These are phyloP conservation scores for Nemania bipapillata DNA, from an alignment of 2,329 filamentous ascomycete species.

Conservation along the genomic window DNA sequence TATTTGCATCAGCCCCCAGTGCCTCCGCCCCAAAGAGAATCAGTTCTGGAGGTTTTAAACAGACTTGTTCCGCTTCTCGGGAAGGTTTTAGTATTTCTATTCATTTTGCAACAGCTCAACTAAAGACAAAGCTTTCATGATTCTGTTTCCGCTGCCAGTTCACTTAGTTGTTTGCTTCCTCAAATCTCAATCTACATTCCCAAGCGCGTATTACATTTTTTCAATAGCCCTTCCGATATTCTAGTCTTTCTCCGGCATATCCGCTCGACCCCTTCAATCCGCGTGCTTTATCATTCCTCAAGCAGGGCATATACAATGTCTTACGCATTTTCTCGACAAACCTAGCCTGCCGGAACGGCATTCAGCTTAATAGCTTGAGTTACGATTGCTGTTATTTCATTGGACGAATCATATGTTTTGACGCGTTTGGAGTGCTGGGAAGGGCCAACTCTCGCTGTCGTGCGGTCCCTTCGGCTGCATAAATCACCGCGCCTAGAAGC, in stretches of 20 bases:
- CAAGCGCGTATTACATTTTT: not conserved
- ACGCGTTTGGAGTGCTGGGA: not conserved
- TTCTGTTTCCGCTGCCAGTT: not conserved
- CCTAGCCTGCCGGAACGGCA: not conserved
- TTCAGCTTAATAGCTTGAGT: not conserved
- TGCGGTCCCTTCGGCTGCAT: conserved; percentile 12
- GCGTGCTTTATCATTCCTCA: not conserved
- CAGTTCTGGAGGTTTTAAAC: no score
- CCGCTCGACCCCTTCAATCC: not conserved
- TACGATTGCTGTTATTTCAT: not conserved
- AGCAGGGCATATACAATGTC: not conserved
- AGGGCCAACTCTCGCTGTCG: not conserved
- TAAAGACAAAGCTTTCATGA: not conserved
- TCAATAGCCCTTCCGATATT: not conserved
- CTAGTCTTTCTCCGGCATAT: not conserved
- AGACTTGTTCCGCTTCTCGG: not conserved
- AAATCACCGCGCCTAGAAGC: not conserved
- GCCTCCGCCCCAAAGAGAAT: not conserved
- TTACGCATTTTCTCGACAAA: not conserved
- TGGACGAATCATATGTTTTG: not conserved
- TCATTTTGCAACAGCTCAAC: not conserved
- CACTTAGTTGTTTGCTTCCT: not conserved
- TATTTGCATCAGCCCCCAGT: conserved; percentile 24
- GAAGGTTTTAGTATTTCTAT: not conserved
- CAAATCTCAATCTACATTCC: not conserved